phyloP scores from a whole-genome alignment of 352 stramenopile genomes.

The Aphanomyces euteiches region DNA sequence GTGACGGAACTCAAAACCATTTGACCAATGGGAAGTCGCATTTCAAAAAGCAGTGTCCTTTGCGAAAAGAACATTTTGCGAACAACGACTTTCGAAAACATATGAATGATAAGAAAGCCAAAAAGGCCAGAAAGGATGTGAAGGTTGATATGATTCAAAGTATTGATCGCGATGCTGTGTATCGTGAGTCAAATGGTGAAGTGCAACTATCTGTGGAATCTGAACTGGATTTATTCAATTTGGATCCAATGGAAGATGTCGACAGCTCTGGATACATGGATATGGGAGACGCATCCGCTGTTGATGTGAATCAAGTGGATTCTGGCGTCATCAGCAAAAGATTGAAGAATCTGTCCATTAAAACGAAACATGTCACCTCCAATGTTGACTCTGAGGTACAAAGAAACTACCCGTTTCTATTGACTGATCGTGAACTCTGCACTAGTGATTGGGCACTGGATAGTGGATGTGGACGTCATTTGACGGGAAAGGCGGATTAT shows the following conservation, averaged over 20 bases:
- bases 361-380: neutral
- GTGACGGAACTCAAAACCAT: neutral
- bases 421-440: neutral
- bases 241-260: no score
- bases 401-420: neutral
- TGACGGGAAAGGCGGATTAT: neutral
- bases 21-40: neutral
- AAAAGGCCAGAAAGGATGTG: neutral
- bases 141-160: neutral
- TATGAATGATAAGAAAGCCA: neutral
- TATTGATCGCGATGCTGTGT: neutral
- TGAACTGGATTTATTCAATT: no score
- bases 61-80: neutral
- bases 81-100: neutral
- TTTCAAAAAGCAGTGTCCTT: neutral
- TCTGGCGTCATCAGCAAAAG: no score
- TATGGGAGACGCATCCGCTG: no score
- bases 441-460: constrained; percentile 1
- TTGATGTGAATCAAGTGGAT: no score
- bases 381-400: neutral
- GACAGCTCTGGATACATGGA: no score
- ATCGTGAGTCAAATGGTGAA: no score
- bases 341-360: neutral
- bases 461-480: neutral
- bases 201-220: no score